phyloP scores from a whole-genome alignment of 2,329 filamentous ascomycete genomes.

The Fusarium palustre region DNA sequence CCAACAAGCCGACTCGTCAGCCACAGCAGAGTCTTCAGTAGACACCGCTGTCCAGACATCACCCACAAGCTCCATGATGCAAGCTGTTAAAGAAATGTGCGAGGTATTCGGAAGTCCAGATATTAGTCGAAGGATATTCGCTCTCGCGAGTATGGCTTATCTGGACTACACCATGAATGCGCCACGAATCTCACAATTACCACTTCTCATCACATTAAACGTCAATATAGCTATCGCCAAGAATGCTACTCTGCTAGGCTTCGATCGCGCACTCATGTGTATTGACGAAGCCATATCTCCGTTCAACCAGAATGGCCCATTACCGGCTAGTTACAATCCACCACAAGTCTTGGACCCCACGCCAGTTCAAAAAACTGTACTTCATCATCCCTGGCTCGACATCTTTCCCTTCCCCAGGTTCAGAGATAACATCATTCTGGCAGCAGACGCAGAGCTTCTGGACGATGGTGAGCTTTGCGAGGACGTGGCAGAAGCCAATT shows the following conservation, averaged over 20 bases:
- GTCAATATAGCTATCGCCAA: conserved; percentile 22
- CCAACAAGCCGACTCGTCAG: background rate
- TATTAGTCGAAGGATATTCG: background rate
- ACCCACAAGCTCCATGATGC: background rate
- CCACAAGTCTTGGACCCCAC: conserved; percentile 1
- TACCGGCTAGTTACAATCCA: fast-evolving
- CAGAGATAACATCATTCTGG: conserved; percentile 13
- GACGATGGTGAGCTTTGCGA: conserved; percentile 18
- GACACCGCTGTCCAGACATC: background rate
- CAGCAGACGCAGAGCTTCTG: background rate
- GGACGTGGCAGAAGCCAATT: conserved; percentile 11
- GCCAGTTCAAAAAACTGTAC: background rate
- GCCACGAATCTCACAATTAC: conserved; percentile 10
- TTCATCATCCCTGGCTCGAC: conserved; percentile 28
- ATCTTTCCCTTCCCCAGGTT: conserved; percentile 21
- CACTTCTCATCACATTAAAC: conserved; percentile 18
- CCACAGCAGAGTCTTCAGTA: background rate
- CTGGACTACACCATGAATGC: conserved; percentile 22
- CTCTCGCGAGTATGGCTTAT: conserved; percentile 12
- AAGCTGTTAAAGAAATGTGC: conserved; percentile 4
- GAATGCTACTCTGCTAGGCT: background rate
- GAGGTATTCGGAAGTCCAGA: conserved; percentile 6
- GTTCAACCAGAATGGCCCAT: conserved; percentile 4
- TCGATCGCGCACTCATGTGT: conserved; percentile 1
- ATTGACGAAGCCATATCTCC: conserved; percentile 11